Conservation (phyloP, 306 rosid species). For the Notholithocarpus densiflorus region DNA sequence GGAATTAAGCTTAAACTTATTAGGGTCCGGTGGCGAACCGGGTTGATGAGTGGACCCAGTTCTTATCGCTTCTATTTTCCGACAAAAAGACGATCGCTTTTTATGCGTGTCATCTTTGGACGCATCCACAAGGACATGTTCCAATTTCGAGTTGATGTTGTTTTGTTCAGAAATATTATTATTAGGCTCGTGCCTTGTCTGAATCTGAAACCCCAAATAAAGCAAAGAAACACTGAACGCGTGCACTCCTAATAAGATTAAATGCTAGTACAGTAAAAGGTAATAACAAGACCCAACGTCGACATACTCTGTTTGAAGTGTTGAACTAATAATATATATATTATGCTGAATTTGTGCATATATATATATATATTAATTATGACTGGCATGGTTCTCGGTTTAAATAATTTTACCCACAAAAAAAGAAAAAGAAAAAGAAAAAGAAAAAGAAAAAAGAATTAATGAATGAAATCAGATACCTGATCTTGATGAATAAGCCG, state of each 20-base stretch:
- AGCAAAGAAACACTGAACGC: no score
- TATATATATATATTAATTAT: no score
- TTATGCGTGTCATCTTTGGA: slow-evolving; percentile 33
- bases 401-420: no score
- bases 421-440: no score
- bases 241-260: not conserved
- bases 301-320: no score
- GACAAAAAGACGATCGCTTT: slow-evolving; percentile 21
- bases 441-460: no score
- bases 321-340: no score
- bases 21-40: slow-evolving; percentile 19
- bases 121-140: slow-evolving; percentile 4
- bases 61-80: slow-evolving; percentile 23
- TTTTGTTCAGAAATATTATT: not conserved
- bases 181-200: slow-evolving; percentile 1
- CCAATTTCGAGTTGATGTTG: not conserved
- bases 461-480: no score
- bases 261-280: not conserved
- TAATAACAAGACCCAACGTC: not conserved
- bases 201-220: not conserved
- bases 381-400: no score
- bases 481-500: no score
- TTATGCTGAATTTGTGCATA: no score
- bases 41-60: slow-evolving; percentile 21
- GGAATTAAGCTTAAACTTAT: not conserved